Evolutionary conservation across 2,329 filamentous ascomycete species (phyloP), one percentile per base, ranked within the genome.

Genomic region (Diaporthe nobilis): DNA sequence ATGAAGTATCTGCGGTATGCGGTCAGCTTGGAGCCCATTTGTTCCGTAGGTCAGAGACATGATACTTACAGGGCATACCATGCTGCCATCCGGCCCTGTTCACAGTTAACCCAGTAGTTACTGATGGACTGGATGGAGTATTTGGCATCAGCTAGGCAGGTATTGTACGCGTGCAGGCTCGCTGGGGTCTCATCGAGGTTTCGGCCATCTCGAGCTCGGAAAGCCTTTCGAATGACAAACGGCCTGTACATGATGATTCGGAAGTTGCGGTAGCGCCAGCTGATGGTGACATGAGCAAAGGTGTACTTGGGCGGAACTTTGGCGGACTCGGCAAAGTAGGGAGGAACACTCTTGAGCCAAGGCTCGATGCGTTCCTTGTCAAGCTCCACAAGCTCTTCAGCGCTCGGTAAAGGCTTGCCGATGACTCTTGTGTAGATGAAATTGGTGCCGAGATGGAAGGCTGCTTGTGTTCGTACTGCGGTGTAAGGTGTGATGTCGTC

Each of bases 181-280:
- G 77, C 77, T 22, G 76, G 76, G 0, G 76, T 76, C 20, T 76
- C 74, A 72, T 78, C 75, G 34, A 76, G 68, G 4, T 73, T 77
- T 28, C 75, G 77, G 68, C 77, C 77, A 22, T 78, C 77, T 37
- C 78, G 80, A 42, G 72, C 75, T 73, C 77, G 80, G 42, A 82
- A 80, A 28, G 80, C 84, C 72, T 81, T 82, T 5, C 85, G 83
- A 34, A 88, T 86, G 25, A 88, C 83, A 68, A 87, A 87, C 0
- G 86, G 85, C 5, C 86, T 81, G 76, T 87, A 87, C 82, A 87
- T 87, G 71, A 88, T 85, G 78, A 88, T 87, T 25, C 85, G 82
- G 53, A 88, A 81, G 72, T 88, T 88, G 9, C 84, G 82, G 53
- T 82, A 82, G 17, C 87, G 82, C 85, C 86, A 87, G 65, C 82